A percentile compares a stretch with the other conserved stretches of the same genome.
Evolutionary conservation across 441 rosid species (phyloP).

Genomic region (Mallotus japonicus): DNA sequence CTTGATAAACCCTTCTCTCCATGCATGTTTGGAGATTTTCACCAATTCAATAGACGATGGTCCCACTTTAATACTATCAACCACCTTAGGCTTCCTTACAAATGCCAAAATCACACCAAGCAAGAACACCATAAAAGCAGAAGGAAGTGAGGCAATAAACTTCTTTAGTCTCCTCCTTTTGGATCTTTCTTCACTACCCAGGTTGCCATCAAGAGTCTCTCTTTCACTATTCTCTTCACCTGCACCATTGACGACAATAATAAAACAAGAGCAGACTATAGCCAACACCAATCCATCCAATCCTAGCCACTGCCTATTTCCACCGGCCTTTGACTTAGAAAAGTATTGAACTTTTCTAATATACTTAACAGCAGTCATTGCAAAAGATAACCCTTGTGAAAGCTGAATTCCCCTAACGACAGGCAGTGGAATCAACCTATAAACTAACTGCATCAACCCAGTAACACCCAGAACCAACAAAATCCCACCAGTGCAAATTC

Average conservation of each 20-base stretch:
- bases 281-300: conserved; percentile 74
- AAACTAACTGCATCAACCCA: conserved; percentile 64
- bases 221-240: conserved; percentile 38
- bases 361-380: conserved; percentile 70
- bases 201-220: not conserved
- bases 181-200: conserved; percentile 12
- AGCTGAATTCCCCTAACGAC: conserved; percentile 81
- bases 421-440: conserved; percentile 54
- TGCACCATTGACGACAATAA: conserved; percentile 54
- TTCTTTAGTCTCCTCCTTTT: conserved; percentile 34
- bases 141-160: conserved; percentile 45
- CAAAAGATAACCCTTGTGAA: conserved; percentile 72
- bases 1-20: conserved; percentile 68
- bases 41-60: conserved; percentile 50
- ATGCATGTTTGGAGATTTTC: conserved; percentile 42
- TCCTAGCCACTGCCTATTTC: conserved; percentile 63
- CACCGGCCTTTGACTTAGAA: conserved; percentile 49
- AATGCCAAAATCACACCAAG: conserved; percentile 58
- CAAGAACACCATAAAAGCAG: conserved; percentile 61
- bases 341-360: conserved; percentile 56
- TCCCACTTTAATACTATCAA: conserved; percentile 45
- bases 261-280: conserved; percentile 52
- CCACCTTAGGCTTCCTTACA: conserved; percentile 42
- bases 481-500: conserved; percentile 58
- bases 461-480: conserved; percentile 55